Evolutionary conservation across 148 eudicot genomes (phyloP).

Genomic region (Salicornia ramosissima): DNA sequence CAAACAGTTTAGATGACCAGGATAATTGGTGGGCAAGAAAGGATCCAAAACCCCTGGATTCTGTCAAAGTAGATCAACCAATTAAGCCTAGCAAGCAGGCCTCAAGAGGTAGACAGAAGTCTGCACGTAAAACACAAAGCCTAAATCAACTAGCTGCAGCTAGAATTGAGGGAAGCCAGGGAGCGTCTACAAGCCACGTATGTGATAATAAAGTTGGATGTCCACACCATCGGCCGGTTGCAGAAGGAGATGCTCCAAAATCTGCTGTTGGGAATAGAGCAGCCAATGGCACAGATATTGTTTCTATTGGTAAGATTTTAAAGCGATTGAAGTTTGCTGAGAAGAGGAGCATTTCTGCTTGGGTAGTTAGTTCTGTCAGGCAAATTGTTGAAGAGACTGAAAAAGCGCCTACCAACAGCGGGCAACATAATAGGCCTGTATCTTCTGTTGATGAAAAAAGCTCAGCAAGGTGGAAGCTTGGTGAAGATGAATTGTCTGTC

Average conservation of each 20-base stretch:
- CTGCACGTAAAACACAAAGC: constrained; percentile 90
- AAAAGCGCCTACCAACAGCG: constrained; percentile 44
- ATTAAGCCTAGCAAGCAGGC: constrained; percentile 76
- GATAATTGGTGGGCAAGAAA: constrained; percentile 90
- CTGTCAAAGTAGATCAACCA: constrained; percentile 62
- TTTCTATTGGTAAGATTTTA: constrained; percentile 59
- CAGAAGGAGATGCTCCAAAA: constrained; percentile 54
- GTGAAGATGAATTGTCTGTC: constrained; percentile 90
- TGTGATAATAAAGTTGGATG: constrained; percentile 81
- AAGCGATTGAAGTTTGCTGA: constrained; percentile 63
- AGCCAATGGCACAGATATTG: constrained; percentile 43
- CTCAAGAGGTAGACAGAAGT: constrained; percentile 78
- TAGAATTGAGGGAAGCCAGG: constrained; percentile 94
- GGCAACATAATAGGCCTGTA: constrained; percentile 46
- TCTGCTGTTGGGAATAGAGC: constrained; percentile 33
- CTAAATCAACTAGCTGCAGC: constrained; percentile 88
- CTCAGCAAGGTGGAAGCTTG: constrained; percentile 69
- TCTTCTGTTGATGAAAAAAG: constrained; percentile 62
- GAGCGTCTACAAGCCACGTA: constrained; percentile 97
- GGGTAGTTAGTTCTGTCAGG: constrained; percentile 66
- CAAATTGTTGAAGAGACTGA: constrained; percentile 75
- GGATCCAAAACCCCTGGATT: constrained; percentile 53
- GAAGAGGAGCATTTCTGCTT: constrained; percentile 60
- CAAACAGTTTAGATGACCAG: constrained; percentile 60
- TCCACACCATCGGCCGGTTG: constrained; percentile 65